A percentile compares a stretch with the other conserved stretches of the same genome.
These are phyloP conservation scores for Aureobasidium sp. DNA, from an alignment of 2,329 filamentous ascomycete genomes.

Conservation along the genomic window DNA sequence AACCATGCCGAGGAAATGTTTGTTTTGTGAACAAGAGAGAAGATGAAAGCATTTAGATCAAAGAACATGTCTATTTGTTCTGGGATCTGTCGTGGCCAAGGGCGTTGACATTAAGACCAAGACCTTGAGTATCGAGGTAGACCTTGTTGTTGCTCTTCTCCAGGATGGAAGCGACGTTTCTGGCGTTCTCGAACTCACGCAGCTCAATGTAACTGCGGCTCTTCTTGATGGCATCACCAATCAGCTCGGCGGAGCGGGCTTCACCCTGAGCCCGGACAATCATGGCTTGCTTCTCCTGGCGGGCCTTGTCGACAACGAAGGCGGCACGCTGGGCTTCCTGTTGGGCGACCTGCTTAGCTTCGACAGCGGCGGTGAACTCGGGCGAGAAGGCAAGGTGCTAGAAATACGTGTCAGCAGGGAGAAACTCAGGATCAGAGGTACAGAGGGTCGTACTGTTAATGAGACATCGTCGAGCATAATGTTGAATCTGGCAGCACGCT, in stretches of 20 bases:
- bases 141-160: slow-evolving; percentile 91
- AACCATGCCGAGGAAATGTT: slow-evolving; percentile 8
- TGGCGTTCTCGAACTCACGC: slow-evolving; percentile 95
- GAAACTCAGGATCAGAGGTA: not conserved
- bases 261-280: slow-evolving; percentile 98
- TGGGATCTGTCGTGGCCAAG: slow-evolving; percentile 26
- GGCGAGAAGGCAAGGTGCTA: slow-evolving; percentile 59
- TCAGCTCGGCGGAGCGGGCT: slow-evolving; percentile 92
- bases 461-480: slow-evolving; percentile 97
- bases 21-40: slow-evolving; percentile 6
- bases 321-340: slow-evolving; percentile 96
- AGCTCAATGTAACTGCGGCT: slow-evolving; percentile 93
- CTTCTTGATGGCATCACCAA: slow-evolving; percentile 99
- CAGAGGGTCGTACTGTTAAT: slow-evolving; percentile 61
- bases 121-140: slow-evolving; percentile 81
- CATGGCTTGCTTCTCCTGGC: slow-evolving; percentile 98
- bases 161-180: slow-evolving; percentile 77
- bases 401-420: not conserved
- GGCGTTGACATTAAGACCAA: slow-evolving; percentile 76
- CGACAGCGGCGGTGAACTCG: slow-evolving; percentile 62
- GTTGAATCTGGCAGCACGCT: slow-evolving; percentile 90
- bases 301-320: slow-evolving; percentile 96
- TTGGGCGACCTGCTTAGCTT: slow-evolving; percentile 63
- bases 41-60: not conserved
- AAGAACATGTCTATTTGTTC: slow-evolving; percentile 23